These are phyloP conservation scores for Xylariomycetidae sp. DNA, from an alignment of 2,329 filamentous ascomycete genomes.

Conservation along the genomic window DNA sequence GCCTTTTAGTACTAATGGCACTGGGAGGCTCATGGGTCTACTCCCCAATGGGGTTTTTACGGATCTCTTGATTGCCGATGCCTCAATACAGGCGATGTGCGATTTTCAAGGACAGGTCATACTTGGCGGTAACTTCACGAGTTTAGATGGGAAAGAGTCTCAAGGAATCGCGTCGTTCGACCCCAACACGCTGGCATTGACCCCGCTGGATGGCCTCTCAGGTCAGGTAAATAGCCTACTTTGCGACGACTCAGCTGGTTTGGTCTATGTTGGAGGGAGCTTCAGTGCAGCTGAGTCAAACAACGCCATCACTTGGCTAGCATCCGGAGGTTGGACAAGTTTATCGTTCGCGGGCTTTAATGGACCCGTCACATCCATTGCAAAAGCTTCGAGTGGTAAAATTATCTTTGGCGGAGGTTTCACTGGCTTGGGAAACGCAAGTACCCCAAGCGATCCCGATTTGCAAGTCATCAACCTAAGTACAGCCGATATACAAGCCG, in stretches of 20 bases:
- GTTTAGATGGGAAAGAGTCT: conserved; percentile 70
- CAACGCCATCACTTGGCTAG: conserved; percentile 82
- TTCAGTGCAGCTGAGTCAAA: conserved; percentile 78
- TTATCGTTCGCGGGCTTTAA: conserved; percentile 94
- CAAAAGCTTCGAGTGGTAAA: conserved; percentile 72
- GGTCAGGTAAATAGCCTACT: conserved; percentile 78
- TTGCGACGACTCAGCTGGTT: conserved; percentile 72
- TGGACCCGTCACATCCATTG: conserved; percentile 81
- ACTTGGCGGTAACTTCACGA: conserved; percentile 93
- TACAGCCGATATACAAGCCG: conserved; percentile 67
- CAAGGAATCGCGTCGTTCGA: conserved; percentile 79
- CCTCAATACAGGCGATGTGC: conserved; percentile 85
- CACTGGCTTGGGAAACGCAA: conserved; percentile 79
- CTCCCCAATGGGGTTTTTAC: conserved; percentile 83
- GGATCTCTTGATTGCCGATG: conserved; percentile 71
- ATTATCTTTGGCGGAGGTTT: conserved; percentile 92
- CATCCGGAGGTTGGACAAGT: conserved; percentile 65
- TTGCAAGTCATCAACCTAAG: conserved; percentile 80
- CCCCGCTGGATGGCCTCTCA: conserved; percentile 71
- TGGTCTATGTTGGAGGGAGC: conserved; percentile 87
- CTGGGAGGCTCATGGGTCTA: conserved; percentile 72
- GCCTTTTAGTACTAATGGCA: conserved; percentile 67
- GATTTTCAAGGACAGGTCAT: conserved; percentile 67
- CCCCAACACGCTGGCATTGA: conserved; percentile 63
- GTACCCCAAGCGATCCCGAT: conserved; percentile 60